Evolutionary conservation across 2,329 filamentous ascomycete species (phyloP), one percentile per base, ranked within the genome.

Genomic region (Cytospora schulzeri): DNA sequence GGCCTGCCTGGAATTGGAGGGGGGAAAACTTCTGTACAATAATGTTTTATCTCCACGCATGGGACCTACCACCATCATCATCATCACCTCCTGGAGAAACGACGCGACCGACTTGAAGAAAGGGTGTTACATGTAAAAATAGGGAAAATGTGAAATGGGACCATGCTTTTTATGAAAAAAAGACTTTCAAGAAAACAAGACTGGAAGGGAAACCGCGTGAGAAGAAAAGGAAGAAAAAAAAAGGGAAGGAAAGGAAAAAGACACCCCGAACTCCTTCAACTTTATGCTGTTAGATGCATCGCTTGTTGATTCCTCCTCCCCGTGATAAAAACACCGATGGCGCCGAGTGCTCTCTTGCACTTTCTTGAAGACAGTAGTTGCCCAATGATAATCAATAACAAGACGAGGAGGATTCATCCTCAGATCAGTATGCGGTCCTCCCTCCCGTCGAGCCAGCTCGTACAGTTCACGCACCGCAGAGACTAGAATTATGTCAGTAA

Each of bases 381-480:
- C 8, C 19, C 19, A 33, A n/a, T n/a, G n/a, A n/a, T n/a, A n/a
- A n/a, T 12, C 15, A 6, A 38, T 4, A 4, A 38, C 5, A 38
- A 17, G 53, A 26, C 9, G 41, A 31, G 50, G 11, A 15, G 31
- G 52, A 61, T 19, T 50, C 22, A 24, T 29, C 38, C 22, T 24
- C 38, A 29, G 33, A 45, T 56, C 17, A n/a, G 15, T 7, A 35
- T 24, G 7, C 9, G 24, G 24, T 52, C 81, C 67, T 83, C 81
- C 60, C 81, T 74, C 1, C 81, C 81, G 66, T 83, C 81, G 22
- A 80, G 76, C 81, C 81, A 84, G 69, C 80, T 83, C 14, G 79
- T 82, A 69, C 81, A 84, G 64, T 82, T 79, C 53, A 82, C 69
- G 67, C 81, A 84, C 12, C 81, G 77, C 35, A 73, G 64, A 24